Evolutionary conservation across 768 basidiomycete species (phyloP).

Genomic region (Lentinula sp.): DNA sequence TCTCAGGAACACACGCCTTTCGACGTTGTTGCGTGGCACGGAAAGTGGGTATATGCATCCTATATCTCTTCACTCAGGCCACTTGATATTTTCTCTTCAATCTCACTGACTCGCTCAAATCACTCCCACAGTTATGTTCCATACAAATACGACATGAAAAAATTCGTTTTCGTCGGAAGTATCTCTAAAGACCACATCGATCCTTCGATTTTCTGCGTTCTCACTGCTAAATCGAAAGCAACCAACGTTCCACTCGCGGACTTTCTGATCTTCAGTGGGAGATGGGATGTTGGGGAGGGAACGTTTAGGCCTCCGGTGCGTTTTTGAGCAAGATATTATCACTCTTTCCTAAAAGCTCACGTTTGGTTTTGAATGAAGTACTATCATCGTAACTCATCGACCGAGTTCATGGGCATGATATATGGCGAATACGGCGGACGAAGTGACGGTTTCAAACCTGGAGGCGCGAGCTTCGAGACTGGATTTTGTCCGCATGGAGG

Average conservation of each 20-base stretch:
- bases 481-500: constrained; percentile 64
- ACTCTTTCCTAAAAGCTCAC: background rate
- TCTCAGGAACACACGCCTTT: constrained; percentile 62
- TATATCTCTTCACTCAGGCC: background rate
- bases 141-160: constrained; percentile 61
- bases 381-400: constrained; percentile 57
- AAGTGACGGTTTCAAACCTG: constrained; percentile 56
- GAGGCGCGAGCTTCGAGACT: constrained; percentile 56
- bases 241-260: constrained; percentile 53
- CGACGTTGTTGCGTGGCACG: constrained; percentile 69
- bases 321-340: background rate
- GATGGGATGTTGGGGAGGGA: constrained; percentile 56
- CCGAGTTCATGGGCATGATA: constrained; percentile 61
- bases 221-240: constrained; percentile 59
- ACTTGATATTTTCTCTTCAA: background rate
- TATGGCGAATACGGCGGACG: constrained; percentile 61
- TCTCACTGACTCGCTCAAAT: no score
- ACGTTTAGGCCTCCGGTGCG: constrained; percentile 59
- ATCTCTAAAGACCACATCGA: constrained; percentile 68
- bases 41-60: constrained; percentile 38
- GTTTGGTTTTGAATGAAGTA: constrained; percentile 29
- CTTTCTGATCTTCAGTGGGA: constrained; percentile 56
- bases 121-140: constrained; percentile 45
- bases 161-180: constrained; percentile 57
- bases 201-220: constrained; percentile 63